Evolutionary conservation across 352 stramenopile species (phyloP).

Genomic region (Blastocystis sp.): DNA sequence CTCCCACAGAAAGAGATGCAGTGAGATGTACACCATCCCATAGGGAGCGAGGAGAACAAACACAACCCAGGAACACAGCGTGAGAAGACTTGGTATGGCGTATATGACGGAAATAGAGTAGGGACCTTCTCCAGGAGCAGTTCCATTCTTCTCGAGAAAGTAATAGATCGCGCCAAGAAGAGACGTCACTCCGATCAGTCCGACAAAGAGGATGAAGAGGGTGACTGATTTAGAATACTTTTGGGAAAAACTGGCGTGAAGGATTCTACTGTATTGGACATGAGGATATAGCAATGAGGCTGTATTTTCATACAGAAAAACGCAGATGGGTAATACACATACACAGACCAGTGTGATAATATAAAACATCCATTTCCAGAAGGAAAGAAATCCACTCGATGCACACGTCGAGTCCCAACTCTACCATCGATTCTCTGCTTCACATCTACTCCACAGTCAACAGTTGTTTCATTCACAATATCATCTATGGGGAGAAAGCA

Average conservation of each 20-base stretch:
- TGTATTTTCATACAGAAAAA: neutral
- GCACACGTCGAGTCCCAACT: neutral
- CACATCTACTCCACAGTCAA: neutral
- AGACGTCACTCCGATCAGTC: neutral
- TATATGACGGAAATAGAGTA: neutral
- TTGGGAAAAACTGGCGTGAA: neutral
- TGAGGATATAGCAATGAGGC: neutral
- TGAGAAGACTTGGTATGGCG: neutral
- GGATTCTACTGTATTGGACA: too few species aligned
- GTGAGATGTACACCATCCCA: neutral
- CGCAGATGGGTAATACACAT: neutral
- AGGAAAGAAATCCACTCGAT: neutral
- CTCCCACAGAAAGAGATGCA: neutral
- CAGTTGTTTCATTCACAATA: neutral
- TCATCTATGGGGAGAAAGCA: neutral
- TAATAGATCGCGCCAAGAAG: neutral
- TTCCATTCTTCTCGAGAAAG: neutral
- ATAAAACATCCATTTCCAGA: neutral
- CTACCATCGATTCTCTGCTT: neutral
- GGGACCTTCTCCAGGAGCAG: neutral
- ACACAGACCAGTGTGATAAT: neutral
- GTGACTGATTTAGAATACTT: neutral
- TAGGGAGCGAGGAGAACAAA: neutral
- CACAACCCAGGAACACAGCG: neutral
- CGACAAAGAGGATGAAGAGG: neutral